Conservation (phyloP, 2,329 filamentous ascomycete genomes). For the Microdochium bolleyi region DNA sequence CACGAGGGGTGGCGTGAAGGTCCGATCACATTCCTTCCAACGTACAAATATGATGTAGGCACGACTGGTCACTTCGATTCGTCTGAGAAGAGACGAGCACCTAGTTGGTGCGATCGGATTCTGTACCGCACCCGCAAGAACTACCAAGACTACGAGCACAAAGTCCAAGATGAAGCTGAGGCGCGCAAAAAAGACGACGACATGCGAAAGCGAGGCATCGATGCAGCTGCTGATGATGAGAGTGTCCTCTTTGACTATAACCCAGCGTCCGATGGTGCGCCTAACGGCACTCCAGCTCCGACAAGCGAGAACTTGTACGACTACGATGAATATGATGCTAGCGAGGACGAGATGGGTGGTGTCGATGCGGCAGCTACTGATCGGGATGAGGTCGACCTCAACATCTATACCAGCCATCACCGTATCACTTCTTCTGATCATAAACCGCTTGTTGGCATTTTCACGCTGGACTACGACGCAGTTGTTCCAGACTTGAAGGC, state of each 20-base stretch:
- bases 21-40: conserved; percentile 78
- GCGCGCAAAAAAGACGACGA: conserved; percentile 71
- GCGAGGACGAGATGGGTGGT: conserved; percentile 35
- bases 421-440: conserved; percentile 88
- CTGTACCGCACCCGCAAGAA: conserved; percentile 73
- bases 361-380: conserved; percentile 51
- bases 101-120: conserved; percentile 96
- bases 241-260: conserved; percentile 86
- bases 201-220: conserved; percentile 74
- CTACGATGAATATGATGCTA: conserved; percentile 48
- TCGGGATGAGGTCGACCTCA: conserved; percentile 43
- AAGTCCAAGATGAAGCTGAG: conserved; percentile 52
- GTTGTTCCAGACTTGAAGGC: conserved; percentile 80
- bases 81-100: conserved; percentile 85
- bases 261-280: conserved; percentile 58
- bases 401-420: conserved; percentile 81
- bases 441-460: conserved; percentile 81
- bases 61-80: conserved; percentile 88
- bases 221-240: conserved; percentile 67
- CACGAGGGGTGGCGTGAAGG: conserved; percentile 92
- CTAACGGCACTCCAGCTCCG: conserved; percentile 32
- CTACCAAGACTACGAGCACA: conserved; percentile 56
- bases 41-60: conserved; percentile 97
- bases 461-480: conserved; percentile 77
- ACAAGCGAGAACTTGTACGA: conserved; percentile 39